Conservation (phyloP, 495 filamentous ascomycete genomes). For the Penicillium egyptiacum region DNA sequence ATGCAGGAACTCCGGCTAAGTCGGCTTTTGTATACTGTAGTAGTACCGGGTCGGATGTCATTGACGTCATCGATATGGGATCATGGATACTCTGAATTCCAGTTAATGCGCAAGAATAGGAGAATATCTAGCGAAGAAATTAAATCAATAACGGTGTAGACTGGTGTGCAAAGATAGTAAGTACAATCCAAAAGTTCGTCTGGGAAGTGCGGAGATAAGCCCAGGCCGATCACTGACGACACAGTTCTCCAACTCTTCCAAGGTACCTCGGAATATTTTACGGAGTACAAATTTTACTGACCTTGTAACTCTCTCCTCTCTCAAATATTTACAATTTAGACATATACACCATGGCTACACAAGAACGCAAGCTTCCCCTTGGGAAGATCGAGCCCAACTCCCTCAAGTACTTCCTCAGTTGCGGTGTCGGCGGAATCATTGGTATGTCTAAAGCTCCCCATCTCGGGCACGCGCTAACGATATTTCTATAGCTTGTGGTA, state of each 20-base stretch:
- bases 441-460: constrained; percentile 40
- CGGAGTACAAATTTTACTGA: neutral
- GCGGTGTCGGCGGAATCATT: constrained; percentile 63
- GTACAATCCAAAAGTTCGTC: too few relatives aligned
- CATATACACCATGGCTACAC: constrained; percentile 30
- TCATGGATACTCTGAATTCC: too few relatives aligned
- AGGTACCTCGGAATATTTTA: neutral
- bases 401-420: constrained; percentile 65
- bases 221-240: neutral
- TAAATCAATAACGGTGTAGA: neutral
- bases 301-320: neutral
- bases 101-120: too few relatives aligned
- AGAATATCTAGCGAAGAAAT: neutral
- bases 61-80: neutral
- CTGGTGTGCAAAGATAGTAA: too few relatives aligned
- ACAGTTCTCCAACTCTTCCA: neutral
- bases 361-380: constrained; percentile 46
- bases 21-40: neutral
- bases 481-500: constrained; percentile 56
- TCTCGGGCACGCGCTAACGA: constrained; percentile 7
- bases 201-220: neutral
- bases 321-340: neutral
- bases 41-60: neutral
- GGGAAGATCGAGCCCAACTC: constrained; percentile 66
- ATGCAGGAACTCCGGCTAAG: neutral